Evolutionary conservation across 129 eudicot genomes (phyloP), one percentile per base, ranked within the genome.

Genomic region (Oenanthe sinensis): DNA sequence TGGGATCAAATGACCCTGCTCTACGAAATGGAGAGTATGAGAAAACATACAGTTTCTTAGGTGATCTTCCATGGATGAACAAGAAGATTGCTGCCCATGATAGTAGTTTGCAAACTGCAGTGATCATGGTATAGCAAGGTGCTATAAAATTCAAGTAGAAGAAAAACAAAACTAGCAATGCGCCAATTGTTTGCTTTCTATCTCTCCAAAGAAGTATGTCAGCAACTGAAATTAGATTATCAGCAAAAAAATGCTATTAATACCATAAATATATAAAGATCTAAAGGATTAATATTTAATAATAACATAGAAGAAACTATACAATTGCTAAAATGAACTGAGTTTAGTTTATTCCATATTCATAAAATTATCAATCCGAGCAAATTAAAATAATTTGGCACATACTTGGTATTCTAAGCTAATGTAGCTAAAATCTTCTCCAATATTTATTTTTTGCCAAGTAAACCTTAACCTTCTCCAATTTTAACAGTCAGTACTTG

Each of bases 161-260:
- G 72, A 88, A 87, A 81, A 82, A 83, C 85, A 90, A 77, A 82
- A 80, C 42, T 54, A 90, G 75, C 68, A 87, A 30, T 43, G 86
- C 75, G 37, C 78, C 74, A 11, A 91, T 37, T 52, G 93, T 87
- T 80, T 84, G 85, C 86, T 79, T 95, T 83, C 68, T 87, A 85
- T 88, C 82, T 86, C 90, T 91, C 98, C 98, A 95, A 19, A 91
- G 89, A 77, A 91, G 88, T 79, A 87, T 84, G 70, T 91, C 89
- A 30, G 98, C 94, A 86, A 90, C 97, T 95, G 94, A 87, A 85
- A 48, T 33, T 24, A 45, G 68, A 75, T 44, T 22, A 75, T 69
- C 77, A 73, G 43, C 19, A 44, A 83, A 54, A 13, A 15, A 28
- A 12, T 2, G 63, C 71, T 58, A 28, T 28, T n/a, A 47, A 75